Conservation (phyloP, 345 rosid species). For the Aquilaria malaccensis region DNA sequence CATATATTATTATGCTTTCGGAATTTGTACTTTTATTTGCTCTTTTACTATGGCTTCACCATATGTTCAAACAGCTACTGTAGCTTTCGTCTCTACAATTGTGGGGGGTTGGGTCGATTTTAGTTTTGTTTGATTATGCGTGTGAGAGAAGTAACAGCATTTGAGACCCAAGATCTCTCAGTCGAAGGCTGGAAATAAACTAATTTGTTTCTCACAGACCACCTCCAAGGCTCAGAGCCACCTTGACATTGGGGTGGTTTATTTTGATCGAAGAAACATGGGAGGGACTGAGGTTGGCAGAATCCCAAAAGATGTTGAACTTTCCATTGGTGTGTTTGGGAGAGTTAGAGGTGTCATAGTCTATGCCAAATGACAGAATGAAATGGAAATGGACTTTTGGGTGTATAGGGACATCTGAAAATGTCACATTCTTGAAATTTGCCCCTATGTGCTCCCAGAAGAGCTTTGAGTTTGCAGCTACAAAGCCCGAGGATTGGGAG, state of each 20-base stretch:
- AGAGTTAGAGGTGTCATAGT: constrained; percentile 20
- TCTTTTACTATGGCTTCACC: neutral
- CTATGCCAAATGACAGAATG: constrained; percentile 38
- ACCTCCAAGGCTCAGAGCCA: constrained; percentile 35
- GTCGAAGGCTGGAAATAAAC: constrained; percentile 18
- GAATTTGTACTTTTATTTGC: neutral
- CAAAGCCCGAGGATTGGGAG: neutral
- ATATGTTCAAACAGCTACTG: neutral
- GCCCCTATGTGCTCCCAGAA: constrained; percentile 38
- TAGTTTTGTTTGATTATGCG: constrained; percentile 18
- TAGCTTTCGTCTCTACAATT: neutral
- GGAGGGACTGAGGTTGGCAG: constrained; percentile 22
- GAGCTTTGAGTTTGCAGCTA: constrained; percentile 21
- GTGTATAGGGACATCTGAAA: constrained; percentile 30
- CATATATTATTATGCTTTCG: too few relatives aligned
- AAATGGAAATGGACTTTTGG: constrained; percentile 29
- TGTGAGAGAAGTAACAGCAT: constrained; percentile 24
- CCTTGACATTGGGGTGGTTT: constrained; percentile 23
- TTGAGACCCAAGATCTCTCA: constrained; percentile 20
- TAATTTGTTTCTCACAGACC: too few relatives aligned
- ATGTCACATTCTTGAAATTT: constrained; percentile 21
- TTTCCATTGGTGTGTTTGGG: constrained; percentile 31
- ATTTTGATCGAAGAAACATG: constrained; percentile 28
- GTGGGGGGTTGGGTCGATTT: constrained; percentile 1
- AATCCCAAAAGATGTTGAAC: constrained; percentile 35